Evolutionary conservation across 768 basidiomycete genomes (phyloP).

Genomic region (Myochromella boudieri): DNA sequence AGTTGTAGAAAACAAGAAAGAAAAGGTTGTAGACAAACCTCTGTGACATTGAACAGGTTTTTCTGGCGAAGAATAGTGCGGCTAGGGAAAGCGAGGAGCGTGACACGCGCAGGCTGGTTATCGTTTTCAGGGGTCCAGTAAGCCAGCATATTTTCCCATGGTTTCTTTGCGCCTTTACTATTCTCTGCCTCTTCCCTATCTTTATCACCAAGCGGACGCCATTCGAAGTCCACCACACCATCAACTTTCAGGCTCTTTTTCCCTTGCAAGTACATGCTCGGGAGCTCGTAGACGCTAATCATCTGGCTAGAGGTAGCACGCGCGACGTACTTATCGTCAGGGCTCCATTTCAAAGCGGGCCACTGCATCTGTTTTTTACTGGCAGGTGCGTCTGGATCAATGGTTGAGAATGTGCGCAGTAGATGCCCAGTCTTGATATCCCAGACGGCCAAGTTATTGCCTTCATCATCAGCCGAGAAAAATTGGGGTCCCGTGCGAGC

Average conservation of each 20-base stretch:
- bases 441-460: slow-evolving; percentile 98
- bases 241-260: slow-evolving; percentile 98
- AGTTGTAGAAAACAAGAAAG: slow-evolving; percentile 2
- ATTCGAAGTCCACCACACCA: slow-evolving; percentile 97
- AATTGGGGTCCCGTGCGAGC: slow-evolving; percentile 80
- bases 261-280: slow-evolving; percentile 89
- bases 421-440: slow-evolving; percentile 92
- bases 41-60: slow-evolving; percentile 96
- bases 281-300: slow-evolving; percentile 96
- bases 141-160: slow-evolving; percentile 87
- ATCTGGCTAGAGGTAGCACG: slow-evolving; percentile 87
- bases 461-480: slow-evolving; percentile 93
- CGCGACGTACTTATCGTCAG: slow-evolving; percentile 93
- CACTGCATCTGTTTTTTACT: slow-evolving; percentile 86
- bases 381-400: slow-evolving; percentile 55
- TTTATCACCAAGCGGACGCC: slow-evolving; percentile 92
- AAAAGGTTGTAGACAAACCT: slow-evolving; percentile 53
- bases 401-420: slow-evolving; percentile 84
- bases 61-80: slow-evolving; percentile 86
- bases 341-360: slow-evolving; percentile 97
- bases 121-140: slow-evolving; percentile 98
- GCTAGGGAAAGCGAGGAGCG: slow-evolving; percentile 87
- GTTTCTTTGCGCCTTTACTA: slow-evolving; percentile 58
- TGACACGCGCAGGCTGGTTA: slow-evolving; percentile 96
- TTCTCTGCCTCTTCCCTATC: slow-evolving; percentile 66